phyloP scores from a whole-genome alignment of 345 rosid genomes.

The Diplotaxis tenuifolia region DNA sequence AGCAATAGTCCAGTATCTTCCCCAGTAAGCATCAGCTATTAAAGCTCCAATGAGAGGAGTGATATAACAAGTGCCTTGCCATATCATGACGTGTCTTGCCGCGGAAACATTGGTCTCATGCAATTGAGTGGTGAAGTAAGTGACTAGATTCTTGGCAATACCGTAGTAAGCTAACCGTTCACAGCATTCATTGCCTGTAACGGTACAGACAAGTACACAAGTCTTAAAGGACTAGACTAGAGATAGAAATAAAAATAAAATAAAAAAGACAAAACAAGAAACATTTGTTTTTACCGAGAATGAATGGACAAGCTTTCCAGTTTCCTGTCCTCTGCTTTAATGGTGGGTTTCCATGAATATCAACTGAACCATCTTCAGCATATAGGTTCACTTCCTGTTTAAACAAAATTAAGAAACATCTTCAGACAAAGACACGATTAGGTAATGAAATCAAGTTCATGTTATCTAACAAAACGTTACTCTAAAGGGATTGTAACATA shows the following conservation, averaged over 20 bases:
- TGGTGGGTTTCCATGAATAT: constrained; percentile 60
- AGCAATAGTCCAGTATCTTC: constrained; percentile 64
- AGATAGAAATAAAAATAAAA: too few relatives aligned
- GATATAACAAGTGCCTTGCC: constrained; percentile 63
- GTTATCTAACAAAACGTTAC: too few relatives aligned
- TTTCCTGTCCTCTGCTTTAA: constrained; percentile 61
- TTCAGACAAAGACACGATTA: neutral
- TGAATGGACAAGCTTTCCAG: constrained; percentile 42
- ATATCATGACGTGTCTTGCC: constrained; percentile 50
- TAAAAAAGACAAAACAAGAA: neutral
- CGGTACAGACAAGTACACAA: neutral
- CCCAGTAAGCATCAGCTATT: constrained; percentile 58
- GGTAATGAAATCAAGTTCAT: neutral
- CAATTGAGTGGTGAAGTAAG: constrained; percentile 23
- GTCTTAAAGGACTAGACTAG: neutral
- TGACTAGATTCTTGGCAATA: constrained; percentile 36
- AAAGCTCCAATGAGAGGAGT: constrained; percentile 61
- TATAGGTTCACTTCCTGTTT: constrained; percentile 37
- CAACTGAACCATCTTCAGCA: constrained; percentile 88
- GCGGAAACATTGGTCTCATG: constrained; percentile 33
- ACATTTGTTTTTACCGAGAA: neutral
- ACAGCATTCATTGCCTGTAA: constrained; percentile 33
- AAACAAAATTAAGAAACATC: neutral
- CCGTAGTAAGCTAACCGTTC: constrained; percentile 59
- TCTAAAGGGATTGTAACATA: too few relatives aligned